Evolutionary conservation across 1,139 yeast genomes (phyloP).

Genomic region (Taphrina confusa): DNA sequence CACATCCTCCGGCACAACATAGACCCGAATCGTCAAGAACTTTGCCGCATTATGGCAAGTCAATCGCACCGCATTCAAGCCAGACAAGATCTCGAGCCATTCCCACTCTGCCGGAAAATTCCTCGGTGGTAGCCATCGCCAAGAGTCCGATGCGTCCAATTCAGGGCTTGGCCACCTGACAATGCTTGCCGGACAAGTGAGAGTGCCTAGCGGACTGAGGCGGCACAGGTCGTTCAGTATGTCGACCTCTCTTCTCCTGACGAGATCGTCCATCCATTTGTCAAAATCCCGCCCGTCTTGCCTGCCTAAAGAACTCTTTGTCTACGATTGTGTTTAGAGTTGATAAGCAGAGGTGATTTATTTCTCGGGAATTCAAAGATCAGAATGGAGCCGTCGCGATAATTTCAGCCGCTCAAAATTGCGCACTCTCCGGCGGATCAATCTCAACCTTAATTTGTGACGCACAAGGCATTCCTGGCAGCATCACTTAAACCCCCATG

Average conservation of each 20-base stretch:
- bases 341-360: no score
- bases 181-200: background rate
- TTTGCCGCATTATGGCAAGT: background rate
- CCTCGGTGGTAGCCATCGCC: conserved; percentile 25
- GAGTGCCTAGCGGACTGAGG: conserved; percentile 7
- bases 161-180: conserved; percentile 14
- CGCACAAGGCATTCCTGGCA: no score
- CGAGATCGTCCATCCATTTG: background rate
- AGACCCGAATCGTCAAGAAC: conserved; percentile 5
- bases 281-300: no score
- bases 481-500: no score
- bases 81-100: conserved; percentile 24
- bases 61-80: background rate
- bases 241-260: background rate
- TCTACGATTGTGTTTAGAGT: no score
- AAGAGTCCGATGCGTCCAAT: conserved; percentile 24
- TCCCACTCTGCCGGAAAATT: conserved; percentile 10
- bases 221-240: conserved; percentile 7
- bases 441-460: no score
- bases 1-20: conserved; percentile 21
- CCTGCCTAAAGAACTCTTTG: no score
- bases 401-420: no score
- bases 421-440: no score
- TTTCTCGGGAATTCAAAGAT: no score
- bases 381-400: no score